Conservation (phyloP, 352 stramenopile species). For the Blastocystis sp. region DNA sequence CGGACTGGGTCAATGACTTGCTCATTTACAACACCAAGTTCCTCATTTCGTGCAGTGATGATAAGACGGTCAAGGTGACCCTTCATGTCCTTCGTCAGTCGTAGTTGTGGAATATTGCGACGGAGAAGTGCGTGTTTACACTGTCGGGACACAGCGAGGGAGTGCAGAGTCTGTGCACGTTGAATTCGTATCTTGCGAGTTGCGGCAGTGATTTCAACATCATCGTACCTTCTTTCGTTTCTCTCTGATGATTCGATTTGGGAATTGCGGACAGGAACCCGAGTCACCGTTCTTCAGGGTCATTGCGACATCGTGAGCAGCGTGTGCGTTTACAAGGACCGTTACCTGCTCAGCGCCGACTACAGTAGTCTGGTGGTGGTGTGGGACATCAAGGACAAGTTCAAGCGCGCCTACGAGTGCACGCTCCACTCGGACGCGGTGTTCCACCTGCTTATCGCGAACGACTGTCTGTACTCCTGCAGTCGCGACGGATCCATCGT, state of each 20-base stretch:
- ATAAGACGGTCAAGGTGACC: constrained; percentile 37
- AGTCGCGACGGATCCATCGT: constrained; percentile 20
- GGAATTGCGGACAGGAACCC: constrained; percentile 3
- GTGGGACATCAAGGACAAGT: not conserved
- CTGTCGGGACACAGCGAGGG: not conserved
- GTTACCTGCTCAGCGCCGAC: not conserved
- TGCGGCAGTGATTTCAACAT: constrained; percentile 37
- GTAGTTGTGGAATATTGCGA: constrained; percentile 12
- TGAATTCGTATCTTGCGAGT: not conserved
- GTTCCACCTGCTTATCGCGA: not conserved
- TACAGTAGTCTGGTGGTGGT: constrained; percentile 18
- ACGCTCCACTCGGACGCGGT: constrained; percentile 23
- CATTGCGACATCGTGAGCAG: constrained; percentile 34
- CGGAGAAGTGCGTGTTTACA: not conserved
- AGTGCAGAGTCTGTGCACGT: not conserved
- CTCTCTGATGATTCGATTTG: not conserved
- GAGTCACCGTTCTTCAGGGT: not conserved
- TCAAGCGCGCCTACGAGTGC: not conserved
- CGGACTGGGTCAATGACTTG: constrained; percentile 20
- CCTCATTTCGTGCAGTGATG: constrained; percentile 33
- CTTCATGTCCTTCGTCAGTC: not conserved
- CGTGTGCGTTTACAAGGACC: not conserved
- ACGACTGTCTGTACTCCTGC: not conserved
- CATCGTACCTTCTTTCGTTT: not conserved
- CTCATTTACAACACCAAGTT: constrained; percentile 13